Conservation (phyloP, 139 green algal genomes). For the Tetraselmis striata region DNA sequence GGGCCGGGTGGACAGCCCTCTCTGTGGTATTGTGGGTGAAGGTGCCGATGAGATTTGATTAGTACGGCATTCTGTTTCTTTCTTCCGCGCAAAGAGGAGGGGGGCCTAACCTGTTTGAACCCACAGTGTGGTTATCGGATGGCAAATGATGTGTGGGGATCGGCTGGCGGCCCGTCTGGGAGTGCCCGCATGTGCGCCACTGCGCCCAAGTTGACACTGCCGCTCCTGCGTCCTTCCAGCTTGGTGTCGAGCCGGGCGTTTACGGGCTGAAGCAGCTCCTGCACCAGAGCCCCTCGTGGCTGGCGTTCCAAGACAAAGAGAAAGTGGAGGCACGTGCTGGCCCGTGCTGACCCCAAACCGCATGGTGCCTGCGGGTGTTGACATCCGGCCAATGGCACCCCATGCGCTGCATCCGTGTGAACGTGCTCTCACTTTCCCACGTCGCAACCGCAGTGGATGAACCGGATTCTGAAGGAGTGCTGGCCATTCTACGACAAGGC, state of each 20-base stretch:
- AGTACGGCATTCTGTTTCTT: no score
- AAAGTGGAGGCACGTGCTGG: constrained; percentile 62
- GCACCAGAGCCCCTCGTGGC: constrained; percentile 62
- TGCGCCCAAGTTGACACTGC: no score
- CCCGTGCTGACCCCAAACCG: not conserved
- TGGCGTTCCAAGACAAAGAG: constrained; percentile 65
- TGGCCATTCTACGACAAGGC: constrained; percentile 84
- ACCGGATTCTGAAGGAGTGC: constrained; percentile 59
- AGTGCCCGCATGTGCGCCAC: no score
- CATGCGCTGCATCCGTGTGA: not conserved
- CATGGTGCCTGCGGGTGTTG: not conserved
- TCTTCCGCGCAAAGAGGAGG: no score
- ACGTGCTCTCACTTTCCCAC: not conserved
- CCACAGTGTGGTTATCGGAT: no score
- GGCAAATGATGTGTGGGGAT: no score
- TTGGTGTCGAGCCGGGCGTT: constrained; percentile 36
- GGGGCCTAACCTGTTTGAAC: no score
- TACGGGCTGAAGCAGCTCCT: constrained; percentile 71
- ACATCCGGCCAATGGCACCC: not conserved
- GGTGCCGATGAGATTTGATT: no score
- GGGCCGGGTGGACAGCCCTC: no score
- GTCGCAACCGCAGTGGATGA: constrained; percentile 67
- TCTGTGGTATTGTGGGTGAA: no score
- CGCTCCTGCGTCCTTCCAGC: no score
- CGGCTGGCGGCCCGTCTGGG: no score